These are phyloP conservation scores for Trichoderma polysporum DNA, from an alignment of 2,329 filamentous ascomycete species.

Conservation along the genomic window DNA sequence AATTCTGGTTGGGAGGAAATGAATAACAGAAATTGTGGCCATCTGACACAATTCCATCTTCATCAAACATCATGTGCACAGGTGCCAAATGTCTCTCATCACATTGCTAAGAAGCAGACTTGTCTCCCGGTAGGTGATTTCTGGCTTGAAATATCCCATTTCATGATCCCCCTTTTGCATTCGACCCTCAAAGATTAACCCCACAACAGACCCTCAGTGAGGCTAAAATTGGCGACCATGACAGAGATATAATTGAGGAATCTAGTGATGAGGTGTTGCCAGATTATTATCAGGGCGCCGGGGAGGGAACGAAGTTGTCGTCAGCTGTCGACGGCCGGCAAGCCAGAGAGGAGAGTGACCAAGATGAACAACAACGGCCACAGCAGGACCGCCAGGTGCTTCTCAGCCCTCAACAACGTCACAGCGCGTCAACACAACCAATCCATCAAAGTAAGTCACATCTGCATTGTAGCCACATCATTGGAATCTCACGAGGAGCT, in stretches of 20 bases:
- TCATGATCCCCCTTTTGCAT: not conserved
- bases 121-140: not conserved
- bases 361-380: not conserved
- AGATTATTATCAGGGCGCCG: not conserved
- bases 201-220: not conserved
- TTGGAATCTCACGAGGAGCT: not conserved
- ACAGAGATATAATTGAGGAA: not conserved
- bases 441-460: slow-evolving; percentile 1
- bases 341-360: not conserved
- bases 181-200: not conserved
- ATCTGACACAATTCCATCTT: not conserved
- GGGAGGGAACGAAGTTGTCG: not conserved
- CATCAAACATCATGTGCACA: not conserved
- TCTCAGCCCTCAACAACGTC: not conserved
- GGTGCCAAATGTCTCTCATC: not conserved
- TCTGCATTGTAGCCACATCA: not conserved
- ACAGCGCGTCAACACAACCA: not conserved
- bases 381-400: not conserved
- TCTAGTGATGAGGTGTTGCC: not conserved
- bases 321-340: slow-evolving; percentile 8
- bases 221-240: not conserved
- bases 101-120: not conserved
- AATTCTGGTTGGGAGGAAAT: not conserved
- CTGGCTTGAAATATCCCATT: not conserved
- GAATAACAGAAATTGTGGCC: not conserved